phyloP scores from a whole-genome alignment of 148 eudicot species.

The Euryodendron excelsum region DNA sequence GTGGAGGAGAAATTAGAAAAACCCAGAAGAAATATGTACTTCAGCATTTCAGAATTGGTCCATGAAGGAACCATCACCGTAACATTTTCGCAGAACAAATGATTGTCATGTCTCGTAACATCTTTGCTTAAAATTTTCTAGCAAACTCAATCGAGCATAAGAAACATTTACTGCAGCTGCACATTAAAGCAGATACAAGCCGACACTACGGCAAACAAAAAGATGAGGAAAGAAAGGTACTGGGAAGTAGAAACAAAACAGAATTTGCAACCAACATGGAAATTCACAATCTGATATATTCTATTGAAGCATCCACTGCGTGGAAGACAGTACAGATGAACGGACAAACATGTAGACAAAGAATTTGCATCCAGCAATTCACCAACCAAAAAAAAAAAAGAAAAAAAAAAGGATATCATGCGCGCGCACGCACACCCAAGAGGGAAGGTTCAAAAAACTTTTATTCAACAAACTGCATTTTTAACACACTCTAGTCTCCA shows the following conservation, averaged over 20 bases:
- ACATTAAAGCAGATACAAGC: neutral
- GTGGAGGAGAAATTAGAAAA: too few relatives aligned
- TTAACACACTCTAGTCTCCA: neutral
- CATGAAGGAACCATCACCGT: too few relatives aligned
- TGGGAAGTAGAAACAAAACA: neutral
- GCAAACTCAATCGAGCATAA: too few relatives aligned
- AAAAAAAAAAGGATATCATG: neutral
- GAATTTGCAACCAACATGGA: too few relatives aligned
- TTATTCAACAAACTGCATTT: slow-evolving; percentile 9
- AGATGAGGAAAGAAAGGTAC: neutral
- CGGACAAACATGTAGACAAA: neutral
- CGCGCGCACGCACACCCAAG: too few relatives aligned
- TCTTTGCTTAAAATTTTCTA: too few relatives aligned
- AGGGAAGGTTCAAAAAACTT: neutral
- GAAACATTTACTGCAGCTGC: too few relatives aligned
- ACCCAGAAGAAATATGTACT: too few relatives aligned
- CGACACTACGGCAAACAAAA: neutral
- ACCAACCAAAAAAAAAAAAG: neutral
- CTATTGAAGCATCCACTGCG: neutral
- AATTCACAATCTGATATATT: neutral
- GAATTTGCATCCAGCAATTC: slow-evolving; percentile 1
- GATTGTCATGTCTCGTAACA: too few relatives aligned
- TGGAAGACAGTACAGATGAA: neutral
- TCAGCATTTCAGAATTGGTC: too few relatives aligned
- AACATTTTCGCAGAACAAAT: too few relatives aligned